Evolutionary conservation across 2,329 filamentous ascomycete species (phyloP).

Genomic region (Pestalotiopsis sp.): DNA sequence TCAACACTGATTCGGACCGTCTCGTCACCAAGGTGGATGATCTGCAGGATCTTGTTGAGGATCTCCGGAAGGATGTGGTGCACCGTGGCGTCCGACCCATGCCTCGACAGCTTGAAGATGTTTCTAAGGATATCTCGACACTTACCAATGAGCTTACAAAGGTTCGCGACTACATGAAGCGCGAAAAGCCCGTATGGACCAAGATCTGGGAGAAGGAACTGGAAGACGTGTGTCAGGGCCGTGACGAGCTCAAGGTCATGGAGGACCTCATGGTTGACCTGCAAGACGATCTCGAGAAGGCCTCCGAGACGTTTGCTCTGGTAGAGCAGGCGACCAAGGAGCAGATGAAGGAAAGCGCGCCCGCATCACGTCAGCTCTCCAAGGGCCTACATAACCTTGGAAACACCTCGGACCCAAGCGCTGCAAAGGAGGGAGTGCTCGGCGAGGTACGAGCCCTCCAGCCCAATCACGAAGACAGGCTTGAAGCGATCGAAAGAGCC

Average conservation of each 20-base stretch:
- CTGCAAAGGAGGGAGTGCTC: constrained; percentile 88
- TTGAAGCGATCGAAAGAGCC: constrained; percentile 96
- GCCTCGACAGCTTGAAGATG: constrained; percentile 84
- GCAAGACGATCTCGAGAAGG: constrained; percentile 93
- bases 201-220: constrained; percentile 99
- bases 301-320: constrained; percentile 87
- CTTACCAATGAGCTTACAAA: constrained; percentile 88
- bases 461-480: constrained; percentile 88
- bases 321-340: constrained; percentile 99
- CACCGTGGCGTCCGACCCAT: constrained; percentile 87
- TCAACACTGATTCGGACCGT: constrained; percentile 85
- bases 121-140: constrained; percentile 83
- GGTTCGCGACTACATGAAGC: constrained; percentile 88
- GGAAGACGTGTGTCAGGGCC: constrained; percentile 92
- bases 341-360: constrained; percentile 80
- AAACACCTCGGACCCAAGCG: constrained; percentile 67
- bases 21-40: constrained; percentile 93
- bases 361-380: constrained; percentile 52
- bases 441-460: constrained; percentile 92
- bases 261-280: constrained; percentile 93
- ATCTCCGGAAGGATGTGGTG: constrained; percentile 96
- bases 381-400: constrained; percentile 57
- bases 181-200: constrained; percentile 95
- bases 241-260: constrained; percentile 92
- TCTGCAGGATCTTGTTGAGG: constrained; percentile 94